Conservation (phyloP, 805 yeast species). For the Teunomyces tritomae region DNA sequence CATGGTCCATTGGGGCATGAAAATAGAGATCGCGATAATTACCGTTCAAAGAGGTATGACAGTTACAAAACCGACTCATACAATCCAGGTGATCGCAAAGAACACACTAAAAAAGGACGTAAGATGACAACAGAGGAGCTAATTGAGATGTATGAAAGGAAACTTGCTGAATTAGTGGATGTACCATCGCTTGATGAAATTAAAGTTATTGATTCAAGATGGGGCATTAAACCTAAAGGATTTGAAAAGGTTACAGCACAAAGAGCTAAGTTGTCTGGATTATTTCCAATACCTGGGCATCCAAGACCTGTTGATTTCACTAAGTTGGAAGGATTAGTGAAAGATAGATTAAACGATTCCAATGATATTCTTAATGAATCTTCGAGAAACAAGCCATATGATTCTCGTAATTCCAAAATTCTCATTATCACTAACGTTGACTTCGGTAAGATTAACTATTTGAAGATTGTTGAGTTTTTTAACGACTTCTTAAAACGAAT, state of each 20-base stretch:
- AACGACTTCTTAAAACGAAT: constrained; percentile 45
- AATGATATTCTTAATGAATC: constrained; percentile 31
- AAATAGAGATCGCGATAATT: background rate
- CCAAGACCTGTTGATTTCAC: constrained; percentile 45
- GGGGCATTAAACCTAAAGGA: constrained; percentile 74
- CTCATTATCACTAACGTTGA: constrained; percentile 32
- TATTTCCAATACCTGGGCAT: constrained; percentile 73
- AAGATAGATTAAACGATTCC: constrained; percentile 29
- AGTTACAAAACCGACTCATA: background rate
- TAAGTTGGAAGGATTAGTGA: constrained; percentile 37
- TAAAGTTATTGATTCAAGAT: constrained; percentile 49
- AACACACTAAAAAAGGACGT: background rate
- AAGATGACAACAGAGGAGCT: constrained; percentile 16
- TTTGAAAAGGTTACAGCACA: constrained; percentile 73
- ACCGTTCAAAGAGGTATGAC: constrained; percentile 1
- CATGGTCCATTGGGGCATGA: background rate
- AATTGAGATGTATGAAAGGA: constrained; percentile 20
- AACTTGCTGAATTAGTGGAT: constrained; percentile 31
- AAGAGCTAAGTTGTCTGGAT: constrained; percentile 73
- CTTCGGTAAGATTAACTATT: constrained; percentile 30
- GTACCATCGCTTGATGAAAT: constrained; percentile 51
- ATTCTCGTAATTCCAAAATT: constrained; percentile 32
- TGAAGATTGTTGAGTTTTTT: constrained; percentile 43
- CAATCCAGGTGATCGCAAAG: background rate
- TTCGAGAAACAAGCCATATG: constrained; percentile 38